Base-by-base conservation (phyloP, 495 filamentous ascomycete species). In the Trichoderma gamsii region DNA sequence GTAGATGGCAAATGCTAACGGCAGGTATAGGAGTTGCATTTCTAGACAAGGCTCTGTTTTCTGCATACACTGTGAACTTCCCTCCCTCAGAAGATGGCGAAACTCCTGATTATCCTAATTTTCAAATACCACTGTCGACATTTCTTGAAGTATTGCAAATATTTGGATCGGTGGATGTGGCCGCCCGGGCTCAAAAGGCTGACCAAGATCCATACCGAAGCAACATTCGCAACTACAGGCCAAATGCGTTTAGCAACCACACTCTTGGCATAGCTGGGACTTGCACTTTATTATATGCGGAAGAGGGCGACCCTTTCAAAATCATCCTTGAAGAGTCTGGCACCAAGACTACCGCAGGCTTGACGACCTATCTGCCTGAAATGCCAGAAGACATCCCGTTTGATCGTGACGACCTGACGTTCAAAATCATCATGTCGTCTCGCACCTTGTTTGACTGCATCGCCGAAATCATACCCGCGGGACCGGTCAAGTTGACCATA, bases 101-200 rank as follows among this genome's bases (percentile, higher is more conserved):
- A 35, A 71, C 73, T 12, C 68, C 76, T 11, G 76, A 79, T 72
- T 77, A 80, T 66, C 76, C 77, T 12, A 81, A 74, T 49, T 98
- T 98, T 74, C 89, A 92, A 69, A 88, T 97, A 69, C 94, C 92
- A 13, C 84, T 99, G 49, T 83, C 90, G 1, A 90, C 94, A 49
- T 84, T 99, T 11, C 85, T 99, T 56, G 95, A 99, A 80, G 97
- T 93, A 11, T 83, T 99, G 35, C 93, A 97, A 72, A 97, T 99
- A 51, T 94, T 98, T 74, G 90, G 90, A 63, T 85, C 92, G 69
- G 87, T 87, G 59, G 92, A 97, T 71, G 74, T 85, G 27, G 79
- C 80, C 38, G 76, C 80, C 23, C 78, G 82, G 43, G 83, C 86
- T 66, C 78, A 83, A 35, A 85, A 81, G 70, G 75, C 82, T 25